Evolutionary conservation across 2,329 filamentous ascomycete species (phyloP), one percentile per base, ranked within the genome.

Genomic region (Capronia epimyces): DNA sequence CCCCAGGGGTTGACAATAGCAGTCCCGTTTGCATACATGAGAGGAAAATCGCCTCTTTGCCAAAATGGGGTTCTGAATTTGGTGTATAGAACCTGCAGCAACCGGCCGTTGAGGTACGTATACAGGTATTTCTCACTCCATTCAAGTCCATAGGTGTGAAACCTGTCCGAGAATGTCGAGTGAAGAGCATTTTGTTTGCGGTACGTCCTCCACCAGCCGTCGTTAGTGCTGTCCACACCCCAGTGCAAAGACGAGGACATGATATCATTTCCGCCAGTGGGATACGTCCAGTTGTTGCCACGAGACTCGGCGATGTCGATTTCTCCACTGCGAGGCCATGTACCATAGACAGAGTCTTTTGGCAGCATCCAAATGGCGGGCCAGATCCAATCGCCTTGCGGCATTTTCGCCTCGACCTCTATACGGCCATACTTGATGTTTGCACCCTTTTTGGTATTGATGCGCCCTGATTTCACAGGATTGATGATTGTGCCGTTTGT

Each of bases 321-420:
- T 69, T 93, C 87, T 40, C 88, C 88, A 8, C 85, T 89, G 6
- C 74, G 70, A 1, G 88, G 88, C 88, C 88, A 94, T 1, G 76
- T 62, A 1, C 88, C 88, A 65, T 93, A 94, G 0, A 73, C 82
- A 47, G 82, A 75, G 37, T 83, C 74, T 41, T 80, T 81, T 1
- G 88, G 88, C 73, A 93, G 75, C 85, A 94, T 87, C 86, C 86
- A 90, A 63, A 94, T 91, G n/a, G 87, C 87, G 1, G 88, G 88
- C 88, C 88, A 93, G 9, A 94, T 76, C 88, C 88, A 93, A 70
- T 93, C 87, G 47, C 88, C 88, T 42, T 74, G 68, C 3, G 88
- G 87, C 22, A 93, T 71, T 68, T 84, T 84, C 21, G 88, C 88
- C 1, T 78, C 82, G 3, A 94, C 87, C 65, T 94, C 86, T 46